Evolutionary conservation across 257 asterid species (phyloP).

Genomic region (Solanum sparsipilum): DNA sequence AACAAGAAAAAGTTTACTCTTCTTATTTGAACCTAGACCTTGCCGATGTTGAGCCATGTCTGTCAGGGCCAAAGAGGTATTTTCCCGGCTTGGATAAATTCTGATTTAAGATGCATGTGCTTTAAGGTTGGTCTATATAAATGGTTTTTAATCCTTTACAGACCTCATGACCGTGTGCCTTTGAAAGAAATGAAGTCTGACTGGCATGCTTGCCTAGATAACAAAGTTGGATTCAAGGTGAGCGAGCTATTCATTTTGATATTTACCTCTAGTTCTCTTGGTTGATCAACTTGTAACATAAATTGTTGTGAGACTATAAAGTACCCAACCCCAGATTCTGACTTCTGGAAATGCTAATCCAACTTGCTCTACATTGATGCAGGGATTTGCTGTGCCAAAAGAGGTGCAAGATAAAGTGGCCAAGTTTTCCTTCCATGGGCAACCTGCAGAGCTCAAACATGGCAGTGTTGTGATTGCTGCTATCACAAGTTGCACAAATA

Average conservation of each 20-base stretch:
- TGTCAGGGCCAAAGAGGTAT: conserved; percentile 94
- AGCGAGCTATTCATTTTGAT: conserved; percentile 4
- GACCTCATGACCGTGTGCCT: conserved; percentile 94
- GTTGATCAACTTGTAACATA: neutral
- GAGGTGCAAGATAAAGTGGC: conserved; percentile 75
- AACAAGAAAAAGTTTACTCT: conserved; percentile 72
- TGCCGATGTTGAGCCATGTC: conserved; percentile 67
- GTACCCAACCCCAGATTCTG: neutral
- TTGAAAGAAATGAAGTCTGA: conserved; percentile 86
- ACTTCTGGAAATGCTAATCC: neutral
- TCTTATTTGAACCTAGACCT: conserved; percentile 61
- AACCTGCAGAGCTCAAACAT: conserved; percentile 89
- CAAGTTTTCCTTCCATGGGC: conserved; percentile 68
- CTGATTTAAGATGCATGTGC: neutral
- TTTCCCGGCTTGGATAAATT: neutral
- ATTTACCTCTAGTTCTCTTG: neutral
- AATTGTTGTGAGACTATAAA: neutral
- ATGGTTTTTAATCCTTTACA: conserved; percentile 8
- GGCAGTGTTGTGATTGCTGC: conserved; percentile 98
- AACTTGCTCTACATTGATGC: neutral
- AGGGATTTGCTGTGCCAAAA: conserved; percentile 94
- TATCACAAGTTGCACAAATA: conserved; percentile 92
- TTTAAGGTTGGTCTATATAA: neutral
- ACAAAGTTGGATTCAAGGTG: conserved; percentile 91
- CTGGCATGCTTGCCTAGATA: conserved; percentile 92